phyloP scores from a whole-genome alignment of 2,329 filamentous ascomycete species.

The Arthroderma sp. region DNA sequence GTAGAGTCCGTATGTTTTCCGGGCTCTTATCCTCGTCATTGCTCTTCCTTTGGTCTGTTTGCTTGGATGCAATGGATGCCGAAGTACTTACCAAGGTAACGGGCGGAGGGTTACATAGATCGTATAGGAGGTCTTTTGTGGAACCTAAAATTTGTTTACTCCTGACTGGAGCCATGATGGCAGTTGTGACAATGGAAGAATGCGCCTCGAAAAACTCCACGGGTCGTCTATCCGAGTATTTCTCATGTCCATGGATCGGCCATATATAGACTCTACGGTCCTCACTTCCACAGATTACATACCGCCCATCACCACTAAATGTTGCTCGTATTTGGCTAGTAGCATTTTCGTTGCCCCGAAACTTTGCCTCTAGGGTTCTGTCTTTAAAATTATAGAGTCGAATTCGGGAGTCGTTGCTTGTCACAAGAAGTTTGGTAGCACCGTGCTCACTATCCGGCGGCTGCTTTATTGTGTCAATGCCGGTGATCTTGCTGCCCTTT shows the following conservation, averaged over 20 bases:
- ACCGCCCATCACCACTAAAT: slow-evolving; percentile 74
- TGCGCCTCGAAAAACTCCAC: slow-evolving; percentile 88
- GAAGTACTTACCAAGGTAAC: slow-evolving; percentile 65
- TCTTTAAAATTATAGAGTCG: slow-evolving; percentile 80
- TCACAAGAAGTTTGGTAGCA: slow-evolving; percentile 73
- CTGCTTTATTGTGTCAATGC: slow-evolving; percentile 61
- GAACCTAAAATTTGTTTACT: slow-evolving; percentile 64
- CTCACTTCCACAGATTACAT: slow-evolving; percentile 87
- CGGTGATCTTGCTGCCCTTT: slow-evolving; percentile 94
- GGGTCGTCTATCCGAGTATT: slow-evolving; percentile 64
- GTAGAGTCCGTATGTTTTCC: slow-evolving; percentile 10
- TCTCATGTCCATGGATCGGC: slow-evolving; percentile 52
- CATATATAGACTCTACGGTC: slow-evolving; percentile 84
- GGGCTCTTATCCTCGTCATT: slow-evolving; percentile 9
- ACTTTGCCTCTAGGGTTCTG: slow-evolving; percentile 74
- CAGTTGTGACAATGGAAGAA: slow-evolving; percentile 75
- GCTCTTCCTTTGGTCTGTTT: slow-evolving; percentile 30
- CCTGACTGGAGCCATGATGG: slow-evolving; percentile 63
- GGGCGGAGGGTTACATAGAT: slow-evolving; percentile 88
- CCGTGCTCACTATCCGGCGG: slow-evolving; percentile 45
- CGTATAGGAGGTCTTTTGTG: slow-evolving; percentile 87
- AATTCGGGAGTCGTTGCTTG: slow-evolving; percentile 87
- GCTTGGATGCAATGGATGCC: slow-evolving; percentile 45
- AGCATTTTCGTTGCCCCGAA: slow-evolving; percentile 79
- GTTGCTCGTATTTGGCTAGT: slow-evolving; percentile 81